Evolutionary conservation across 805 yeast species (phyloP).

Genomic region (Candida jianshihensis): DNA sequence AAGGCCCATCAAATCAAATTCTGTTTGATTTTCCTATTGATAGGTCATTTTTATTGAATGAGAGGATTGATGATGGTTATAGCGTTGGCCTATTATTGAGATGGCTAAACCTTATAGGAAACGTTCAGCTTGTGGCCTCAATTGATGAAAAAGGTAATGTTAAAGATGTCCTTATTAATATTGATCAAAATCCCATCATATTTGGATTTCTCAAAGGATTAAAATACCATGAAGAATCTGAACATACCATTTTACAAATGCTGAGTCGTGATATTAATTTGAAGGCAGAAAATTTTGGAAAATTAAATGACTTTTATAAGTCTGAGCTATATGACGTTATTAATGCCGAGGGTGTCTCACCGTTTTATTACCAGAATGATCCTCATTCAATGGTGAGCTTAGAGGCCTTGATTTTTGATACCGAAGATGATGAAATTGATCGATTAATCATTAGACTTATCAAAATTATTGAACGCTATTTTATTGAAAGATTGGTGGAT

Average conservation of each 20-base stretch:
- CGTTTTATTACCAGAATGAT: slow-evolving; percentile 8
- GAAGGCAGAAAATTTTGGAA: slow-evolving; percentile 7
- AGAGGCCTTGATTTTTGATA: background rate
- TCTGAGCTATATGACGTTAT: slow-evolving; percentile 15
- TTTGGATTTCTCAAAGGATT: slow-evolving; percentile 24
- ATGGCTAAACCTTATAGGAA: slow-evolving; percentile 33
- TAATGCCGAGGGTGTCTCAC: slow-evolving; percentile 15
- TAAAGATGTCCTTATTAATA: slow-evolving; percentile 20
- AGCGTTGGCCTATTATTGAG: slow-evolving; percentile 24
- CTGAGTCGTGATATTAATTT: slow-evolving; percentile 5
- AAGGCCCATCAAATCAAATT: slow-evolving; percentile 8
- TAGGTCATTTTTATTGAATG: slow-evolving; percentile 12
- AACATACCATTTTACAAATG: slow-evolving; percentile 12
- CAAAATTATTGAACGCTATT: slow-evolving; percentile 13
- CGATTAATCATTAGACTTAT: slow-evolving; percentile 14
- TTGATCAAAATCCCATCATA: slow-evolving; percentile 27
- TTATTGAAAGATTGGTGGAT: slow-evolving; percentile 3
- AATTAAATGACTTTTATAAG: slow-evolving; percentile 13
- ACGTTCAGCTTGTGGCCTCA: slow-evolving; percentile 29
- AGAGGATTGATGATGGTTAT: slow-evolving; percentile 8
- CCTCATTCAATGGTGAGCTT: background rate
- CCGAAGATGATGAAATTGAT: slow-evolving; percentile 12
- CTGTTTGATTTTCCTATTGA: slow-evolving; percentile 30
- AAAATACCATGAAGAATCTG: slow-evolving; percentile 13
- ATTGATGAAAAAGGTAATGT: slow-evolving; percentile 12